These are phyloP conservation scores for Penicillium egyptiacum DNA, from an alignment of 495 filamentous ascomycete species.

Conservation along the genomic window DNA sequence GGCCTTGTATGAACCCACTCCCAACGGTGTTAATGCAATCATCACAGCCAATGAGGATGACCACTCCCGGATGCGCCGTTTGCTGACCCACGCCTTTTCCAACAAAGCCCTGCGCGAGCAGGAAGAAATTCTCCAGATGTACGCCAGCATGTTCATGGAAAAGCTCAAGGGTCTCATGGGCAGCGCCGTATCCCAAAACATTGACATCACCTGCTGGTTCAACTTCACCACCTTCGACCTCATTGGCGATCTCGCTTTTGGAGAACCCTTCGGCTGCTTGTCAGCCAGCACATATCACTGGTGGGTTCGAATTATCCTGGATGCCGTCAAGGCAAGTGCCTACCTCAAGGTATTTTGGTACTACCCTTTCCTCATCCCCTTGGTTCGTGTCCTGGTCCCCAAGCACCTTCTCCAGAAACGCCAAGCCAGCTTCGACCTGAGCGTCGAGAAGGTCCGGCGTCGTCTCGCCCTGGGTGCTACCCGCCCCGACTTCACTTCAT, in stretches of 20 bases:
- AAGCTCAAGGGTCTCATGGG: constrained; percentile 21
- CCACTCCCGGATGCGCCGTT: constrained; percentile 48
- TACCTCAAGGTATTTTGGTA: constrained; percentile 38
- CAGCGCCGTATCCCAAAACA: constrained; percentile 24
- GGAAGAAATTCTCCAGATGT: constrained; percentile 45
- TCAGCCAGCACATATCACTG: constrained; percentile 43
- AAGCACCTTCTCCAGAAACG: constrained; percentile 22
- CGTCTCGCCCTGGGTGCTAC: constrained; percentile 35
- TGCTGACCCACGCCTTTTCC: constrained; percentile 52
- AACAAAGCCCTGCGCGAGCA: constrained; percentile 49
- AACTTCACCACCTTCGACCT: constrained; percentile 47
- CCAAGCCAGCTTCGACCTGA: constrained; percentile 35
- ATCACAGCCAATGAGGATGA: constrained; percentile 40
- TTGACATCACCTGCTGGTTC: constrained; percentile 44
- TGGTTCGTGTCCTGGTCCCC: constrained; percentile 28
- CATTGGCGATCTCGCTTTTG: constrained; percentile 50
- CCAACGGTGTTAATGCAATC: constrained; percentile 30
- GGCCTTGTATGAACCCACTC: constrained; percentile 27
- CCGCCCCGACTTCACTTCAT: constrained; percentile 40
- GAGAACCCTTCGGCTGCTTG: constrained; percentile 49
- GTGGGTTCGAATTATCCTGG: constrained; percentile 44
- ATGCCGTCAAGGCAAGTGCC: constrained; percentile 27
- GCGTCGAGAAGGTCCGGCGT: constrained; percentile 42
- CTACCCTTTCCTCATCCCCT: constrained; percentile 32
- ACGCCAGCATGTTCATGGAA: constrained; percentile 39